phyloP scores from a whole-genome alignment of 2,329 filamentous ascomycete genomes.

The Ambrosiella xylebori region DNA sequence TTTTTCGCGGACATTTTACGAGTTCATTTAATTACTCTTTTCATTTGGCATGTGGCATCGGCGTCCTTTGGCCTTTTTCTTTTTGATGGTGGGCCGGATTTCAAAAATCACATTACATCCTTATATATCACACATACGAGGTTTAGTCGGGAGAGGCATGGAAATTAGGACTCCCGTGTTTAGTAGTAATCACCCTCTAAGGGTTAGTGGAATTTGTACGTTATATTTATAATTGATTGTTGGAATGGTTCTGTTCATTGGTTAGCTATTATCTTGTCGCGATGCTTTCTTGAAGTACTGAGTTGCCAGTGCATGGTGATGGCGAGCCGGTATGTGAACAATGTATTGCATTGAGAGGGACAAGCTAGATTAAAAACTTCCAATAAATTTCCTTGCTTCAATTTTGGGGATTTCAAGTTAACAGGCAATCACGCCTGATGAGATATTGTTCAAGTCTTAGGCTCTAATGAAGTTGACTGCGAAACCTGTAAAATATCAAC shows the following conservation, averaged over 20 bases:
- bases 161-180: neutral
- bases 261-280: neutral
- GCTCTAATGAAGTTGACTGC: too few relatives aligned
- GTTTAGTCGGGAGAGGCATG: neutral
- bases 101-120: slow-evolving; percentile 5
- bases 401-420: too few relatives aligned
- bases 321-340: too few relatives aligned
- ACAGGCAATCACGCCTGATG: too few relatives aligned
- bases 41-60: slow-evolving; percentile 6
- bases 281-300: neutral
- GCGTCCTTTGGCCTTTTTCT: slow-evolving; percentile 8
- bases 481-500: too few relatives aligned
- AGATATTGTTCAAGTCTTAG: too few relatives aligned
- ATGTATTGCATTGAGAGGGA: too few relatives aligned
- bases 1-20: neutral
- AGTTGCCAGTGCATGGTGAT: too few relatives aligned
- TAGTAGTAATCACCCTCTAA: neutral
- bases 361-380: too few relatives aligned
- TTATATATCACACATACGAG: slow-evolving; percentile 3
- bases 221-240: neutral
- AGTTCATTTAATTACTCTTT: slow-evolving; percentile 5
- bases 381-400: too few relatives aligned
- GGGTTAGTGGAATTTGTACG: slow-evolving; percentile 4
- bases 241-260: neutral
- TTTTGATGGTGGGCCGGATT: slow-evolving; percentile 3